Conservation (phyloP, 1,139 yeast genomes). For the Geotrichum carabidarum region DNA sequence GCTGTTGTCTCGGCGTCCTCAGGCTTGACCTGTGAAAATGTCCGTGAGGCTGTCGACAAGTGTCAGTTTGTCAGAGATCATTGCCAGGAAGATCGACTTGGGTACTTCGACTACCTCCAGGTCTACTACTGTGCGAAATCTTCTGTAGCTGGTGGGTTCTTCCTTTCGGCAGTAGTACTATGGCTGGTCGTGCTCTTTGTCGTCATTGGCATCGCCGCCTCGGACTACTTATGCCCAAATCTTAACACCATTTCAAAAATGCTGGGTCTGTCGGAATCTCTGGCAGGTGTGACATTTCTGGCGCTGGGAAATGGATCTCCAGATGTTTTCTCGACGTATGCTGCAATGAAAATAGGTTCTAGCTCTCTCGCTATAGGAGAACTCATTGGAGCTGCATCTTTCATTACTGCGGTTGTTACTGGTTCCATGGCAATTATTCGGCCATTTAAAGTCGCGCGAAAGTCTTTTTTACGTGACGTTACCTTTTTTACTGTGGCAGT, state of each 20-base stretch:
- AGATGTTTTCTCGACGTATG: slow-evolving; percentile 78
- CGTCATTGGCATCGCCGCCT: slow-evolving; percentile 66
- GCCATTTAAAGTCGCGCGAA: slow-evolving; percentile 56
- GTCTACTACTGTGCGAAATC: slow-evolving; percentile 34
- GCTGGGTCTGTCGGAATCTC: slow-evolving; percentile 63
- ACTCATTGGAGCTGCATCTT: slow-evolving; percentile 76
- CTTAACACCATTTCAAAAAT: slow-evolving; percentile 55
- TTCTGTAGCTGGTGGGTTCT: slow-evolving; percentile 19
- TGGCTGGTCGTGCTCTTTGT: slow-evolving; percentile 49
- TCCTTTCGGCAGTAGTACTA: slow-evolving; percentile 21
- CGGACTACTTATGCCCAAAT: slow-evolving; percentile 72
- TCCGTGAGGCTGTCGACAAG: slow-evolving; percentile 28
- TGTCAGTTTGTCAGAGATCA: slow-evolving; percentile 35
- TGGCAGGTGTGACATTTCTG: slow-evolving; percentile 80
- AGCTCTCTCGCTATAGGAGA: slow-evolving; percentile 83
- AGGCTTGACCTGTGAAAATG: slow-evolving; percentile 22
- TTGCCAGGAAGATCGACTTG: slow-evolving; percentile 32
- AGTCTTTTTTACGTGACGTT: slow-evolving; percentile 52
- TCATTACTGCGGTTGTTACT: slow-evolving; percentile 68
- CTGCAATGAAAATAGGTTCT: slow-evolving; percentile 65
- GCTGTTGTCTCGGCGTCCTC: slow-evolving; percentile 2
- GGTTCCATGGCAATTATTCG: slow-evolving; percentile 67
- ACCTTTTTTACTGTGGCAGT: slow-evolving; percentile 49
- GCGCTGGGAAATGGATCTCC: slow-evolving; percentile 94
- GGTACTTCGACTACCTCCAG: slow-evolving; percentile 34